These are phyloP conservation scores for Ophidiomyces ophidiicola DNA, from an alignment of 2,329 filamentous ascomycete genomes.

Conservation along the genomic window DNA sequence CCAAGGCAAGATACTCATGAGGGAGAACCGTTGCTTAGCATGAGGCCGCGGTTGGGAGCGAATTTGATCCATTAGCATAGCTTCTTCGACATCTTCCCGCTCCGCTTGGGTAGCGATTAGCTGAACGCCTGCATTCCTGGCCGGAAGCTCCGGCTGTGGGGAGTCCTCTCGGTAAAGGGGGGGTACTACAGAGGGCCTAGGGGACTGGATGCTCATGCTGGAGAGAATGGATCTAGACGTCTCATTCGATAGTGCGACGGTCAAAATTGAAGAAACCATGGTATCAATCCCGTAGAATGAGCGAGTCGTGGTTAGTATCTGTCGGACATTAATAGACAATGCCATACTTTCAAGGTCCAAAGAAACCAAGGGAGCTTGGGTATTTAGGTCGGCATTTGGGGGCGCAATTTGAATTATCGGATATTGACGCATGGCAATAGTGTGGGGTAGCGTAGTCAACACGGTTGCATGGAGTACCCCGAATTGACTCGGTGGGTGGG, in stretches of 20 bases:
- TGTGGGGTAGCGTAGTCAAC: conserved; percentile 17
- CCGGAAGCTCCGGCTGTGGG: neutral
- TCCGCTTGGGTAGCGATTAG: conserved; percentile 32
- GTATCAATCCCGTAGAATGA: conserved; percentile 39
- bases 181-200: conserved; percentile 13
- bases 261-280: conserved; percentile 35
- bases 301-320: conserved; percentile 32
- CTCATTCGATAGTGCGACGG: conserved; percentile 35
- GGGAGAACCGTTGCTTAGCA: conserved; percentile 2
- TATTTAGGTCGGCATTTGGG: conserved; percentile 4
- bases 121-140: conserved; percentile 12
- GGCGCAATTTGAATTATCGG: conserved; percentile 6
- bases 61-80: conserved; percentile 26
- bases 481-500: neutral
- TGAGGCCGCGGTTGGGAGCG: conserved; percentile 15
- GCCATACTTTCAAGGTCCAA: conserved; percentile 34
- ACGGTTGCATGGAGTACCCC: conserved; percentile 14
- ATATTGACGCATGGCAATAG: conserved; percentile 8
- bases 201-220: conserved; percentile 24
- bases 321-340: conserved; percentile 30
- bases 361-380: conserved; percentile 30
- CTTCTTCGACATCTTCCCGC: conserved; percentile 31
- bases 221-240: conserved; percentile 29
- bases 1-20: conserved; percentile 9
- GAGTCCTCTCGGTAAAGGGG: conserved; percentile 11